phyloP scores from a whole-genome alignment of 1,284 basidiomycete genomes.

The Puccinia horiana region DNA sequence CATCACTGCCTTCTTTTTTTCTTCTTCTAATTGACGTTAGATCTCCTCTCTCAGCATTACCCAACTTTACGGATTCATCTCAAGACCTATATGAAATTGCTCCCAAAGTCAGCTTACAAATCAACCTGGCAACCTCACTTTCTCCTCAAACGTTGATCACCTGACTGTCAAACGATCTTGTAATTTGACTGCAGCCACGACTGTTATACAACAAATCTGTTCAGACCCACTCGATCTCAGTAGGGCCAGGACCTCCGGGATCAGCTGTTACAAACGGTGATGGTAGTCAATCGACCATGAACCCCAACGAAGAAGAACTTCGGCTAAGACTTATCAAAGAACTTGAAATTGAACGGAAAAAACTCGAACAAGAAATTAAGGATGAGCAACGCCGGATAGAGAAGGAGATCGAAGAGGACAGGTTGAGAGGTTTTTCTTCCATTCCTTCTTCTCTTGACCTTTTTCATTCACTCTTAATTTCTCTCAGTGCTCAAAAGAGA shows the following conservation, averaged over 20 bases:
- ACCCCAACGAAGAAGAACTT: conserved; percentile 71
- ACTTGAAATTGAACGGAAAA: conserved; percentile 60
- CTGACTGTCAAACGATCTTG: not conserved
- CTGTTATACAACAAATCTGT: conserved; percentile 46
- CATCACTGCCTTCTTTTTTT: not conserved
- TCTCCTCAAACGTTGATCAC: not conserved
- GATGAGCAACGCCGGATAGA: conserved; percentile 69
- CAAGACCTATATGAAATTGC: conserved; percentile 47
- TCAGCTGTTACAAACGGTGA: not conserved
- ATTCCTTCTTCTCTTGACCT: not conserved
- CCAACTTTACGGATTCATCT: conserved; percentile 31
- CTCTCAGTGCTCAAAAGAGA: not conserved
- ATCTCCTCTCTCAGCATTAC: conserved; percentile 40
- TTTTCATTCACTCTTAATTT: conserved; percentile 13
- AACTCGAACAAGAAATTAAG: conserved; percentile 66
- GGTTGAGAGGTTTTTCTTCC: conserved; percentile 65
- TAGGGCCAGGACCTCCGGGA: not conserved
- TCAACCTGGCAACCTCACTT: not conserved
- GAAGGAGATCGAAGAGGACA: conserved; percentile 77
- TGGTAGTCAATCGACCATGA: conserved; percentile 57
- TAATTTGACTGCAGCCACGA: conserved; percentile 24
- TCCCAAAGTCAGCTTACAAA: conserved; percentile 29
- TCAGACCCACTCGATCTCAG: conserved; percentile 32
- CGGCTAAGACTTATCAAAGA: conserved; percentile 67
- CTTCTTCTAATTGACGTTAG: not conserved